Conservation (phyloP, 2,329 filamentous ascomycete genomes). For the Xylariaceae sp. region DNA sequence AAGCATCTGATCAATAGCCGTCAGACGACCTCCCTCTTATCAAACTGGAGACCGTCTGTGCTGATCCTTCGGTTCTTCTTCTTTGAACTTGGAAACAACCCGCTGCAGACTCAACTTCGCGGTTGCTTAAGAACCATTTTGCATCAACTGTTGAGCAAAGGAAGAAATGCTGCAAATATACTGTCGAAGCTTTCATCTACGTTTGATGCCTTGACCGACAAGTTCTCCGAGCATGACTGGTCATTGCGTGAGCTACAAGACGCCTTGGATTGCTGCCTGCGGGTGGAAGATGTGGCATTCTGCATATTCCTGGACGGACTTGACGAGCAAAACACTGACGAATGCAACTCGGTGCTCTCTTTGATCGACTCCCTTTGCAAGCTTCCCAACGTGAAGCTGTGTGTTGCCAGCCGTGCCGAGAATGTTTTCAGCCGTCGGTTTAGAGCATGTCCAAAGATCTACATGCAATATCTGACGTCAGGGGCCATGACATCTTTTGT, state of each 20-base stretch:
- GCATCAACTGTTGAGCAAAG: constrained; percentile 7
- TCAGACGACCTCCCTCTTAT: constrained; percentile 2
- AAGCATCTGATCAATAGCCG: constrained; percentile 7
- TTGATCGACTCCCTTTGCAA: constrained; percentile 5
- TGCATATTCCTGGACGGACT: constrained; percentile 16
- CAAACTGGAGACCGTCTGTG: constrained; percentile 2
- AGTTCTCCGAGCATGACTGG: constrained; percentile 16
- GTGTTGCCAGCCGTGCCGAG: constrained; percentile 13
- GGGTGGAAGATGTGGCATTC: not conserved
- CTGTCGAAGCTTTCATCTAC: not conserved
- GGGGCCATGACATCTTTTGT: not conserved
- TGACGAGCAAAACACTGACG: constrained; percentile 12
- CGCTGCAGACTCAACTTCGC: constrained; percentile 7
- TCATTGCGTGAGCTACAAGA: constrained; percentile 7
- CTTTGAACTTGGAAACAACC: constrained; percentile 9
- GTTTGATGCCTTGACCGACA: not conserved
- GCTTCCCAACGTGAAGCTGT: constrained; percentile 10
- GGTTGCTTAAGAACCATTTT: constrained; percentile 13
- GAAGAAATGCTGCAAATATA: constrained; percentile 1
- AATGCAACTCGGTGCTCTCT: constrained; percentile 1
- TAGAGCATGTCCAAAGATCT: not conserved
- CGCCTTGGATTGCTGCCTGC: constrained; percentile 1
- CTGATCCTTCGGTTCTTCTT: constrained; percentile 12
- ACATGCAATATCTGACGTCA: constrained; percentile 6
- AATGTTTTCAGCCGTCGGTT: constrained; percentile 3